phyloP scores from a whole-genome alignment of 805 yeast species.

The Metschnikowia lunata region DNA sequence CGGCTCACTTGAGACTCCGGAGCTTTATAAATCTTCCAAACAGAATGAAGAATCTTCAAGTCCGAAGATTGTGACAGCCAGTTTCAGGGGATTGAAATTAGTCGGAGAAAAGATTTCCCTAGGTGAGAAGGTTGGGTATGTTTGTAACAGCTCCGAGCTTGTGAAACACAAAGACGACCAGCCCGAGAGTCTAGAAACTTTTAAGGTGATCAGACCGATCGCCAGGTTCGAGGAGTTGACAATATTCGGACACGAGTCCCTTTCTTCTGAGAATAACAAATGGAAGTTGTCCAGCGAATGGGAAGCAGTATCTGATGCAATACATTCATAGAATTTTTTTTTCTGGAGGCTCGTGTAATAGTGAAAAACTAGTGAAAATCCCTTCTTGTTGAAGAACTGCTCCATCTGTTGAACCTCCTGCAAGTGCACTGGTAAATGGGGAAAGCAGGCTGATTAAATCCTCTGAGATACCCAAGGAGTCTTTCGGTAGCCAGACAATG shows the following conservation, averaged over 20 bases:
- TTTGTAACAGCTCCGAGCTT: constrained; percentile 10
- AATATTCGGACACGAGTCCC: constrained; percentile 16
- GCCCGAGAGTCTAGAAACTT: constrained; percentile 2
- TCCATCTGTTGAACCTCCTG: constrained; percentile 13
- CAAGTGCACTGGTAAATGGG: constrained; percentile 3
- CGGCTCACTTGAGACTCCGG: constrained; percentile 12
- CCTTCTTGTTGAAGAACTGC: constrained; percentile 8
- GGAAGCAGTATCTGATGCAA: constrained; percentile 13
- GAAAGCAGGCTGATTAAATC: constrained; percentile 3
- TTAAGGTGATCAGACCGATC: constrained; percentile 11
- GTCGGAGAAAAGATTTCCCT: constrained; percentile 11
- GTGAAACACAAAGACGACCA: constrained; percentile 1
- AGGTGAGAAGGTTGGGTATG: constrained; percentile 6
- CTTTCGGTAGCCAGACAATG: constrained; percentile 36
- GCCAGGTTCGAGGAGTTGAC: constrained; percentile 11
- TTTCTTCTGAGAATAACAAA: constrained; percentile 13
- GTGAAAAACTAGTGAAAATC: constrained; percentile 3
- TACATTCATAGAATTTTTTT: constrained; percentile 5
- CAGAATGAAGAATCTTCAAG: neutral
- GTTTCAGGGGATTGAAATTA: constrained; percentile 16
- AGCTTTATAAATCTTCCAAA: constrained; percentile 13
- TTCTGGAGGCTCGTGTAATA: constrained; percentile 11
- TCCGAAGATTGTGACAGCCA: constrained; percentile 6
- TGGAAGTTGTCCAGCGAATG: constrained; percentile 14
- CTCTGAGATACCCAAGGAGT: constrained; percentile 7